Base-by-base conservation (phyloP, 345 rosid genomes). In the Citrus reticulata region DNA sequence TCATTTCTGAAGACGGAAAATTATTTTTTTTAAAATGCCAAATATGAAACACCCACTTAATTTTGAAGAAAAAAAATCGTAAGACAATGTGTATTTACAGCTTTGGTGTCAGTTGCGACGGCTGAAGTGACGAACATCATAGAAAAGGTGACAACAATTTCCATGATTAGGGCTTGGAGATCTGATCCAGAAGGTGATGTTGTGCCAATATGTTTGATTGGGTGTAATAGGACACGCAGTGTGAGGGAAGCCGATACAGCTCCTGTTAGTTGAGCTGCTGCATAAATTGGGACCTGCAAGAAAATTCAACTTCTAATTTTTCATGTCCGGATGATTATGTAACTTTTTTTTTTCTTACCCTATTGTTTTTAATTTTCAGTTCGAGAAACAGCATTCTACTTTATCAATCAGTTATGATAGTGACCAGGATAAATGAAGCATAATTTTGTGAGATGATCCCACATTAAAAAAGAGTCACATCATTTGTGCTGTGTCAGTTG, bases 151-250 rank as follows among this genome's bases (percentile, higher is more conserved):
- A 86, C 92, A 11, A 87, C 81, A 24, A 85, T 80, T 81, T 88
- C 90, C 92, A 87, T 89, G 80, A 85, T 46, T 13, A 87, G 86
- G 81, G 89, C 91, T 83, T 89, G 88, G 59, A 71, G 3, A 20
- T 84, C 86, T 10, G 92, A 37, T 3, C 90, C 92, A 2, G 90
- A 83, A 30, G 92, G 90, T 32, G 90, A 73, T 78, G 92, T 87
- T 0, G 82, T 85, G 55, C 92, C 92, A 2, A 86, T 7, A 35
- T 39, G 74, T 83, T 73, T 72, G 62, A 85, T 86, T 5, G 90
- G 90, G 60, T 87, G 81, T 27, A 89, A 68, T 29, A 89, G 59
- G 13, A 68, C 80, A 57, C 78, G 78, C 67, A 87, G 78, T 29
- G 89, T 81, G 67, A 86, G 63, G 2, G 89, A 72, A 2, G 92